Base-by-base conservation (phyloP, 2,329 filamentous ascomycete genomes). In the Ilyonectria mors-panacis region DNA sequence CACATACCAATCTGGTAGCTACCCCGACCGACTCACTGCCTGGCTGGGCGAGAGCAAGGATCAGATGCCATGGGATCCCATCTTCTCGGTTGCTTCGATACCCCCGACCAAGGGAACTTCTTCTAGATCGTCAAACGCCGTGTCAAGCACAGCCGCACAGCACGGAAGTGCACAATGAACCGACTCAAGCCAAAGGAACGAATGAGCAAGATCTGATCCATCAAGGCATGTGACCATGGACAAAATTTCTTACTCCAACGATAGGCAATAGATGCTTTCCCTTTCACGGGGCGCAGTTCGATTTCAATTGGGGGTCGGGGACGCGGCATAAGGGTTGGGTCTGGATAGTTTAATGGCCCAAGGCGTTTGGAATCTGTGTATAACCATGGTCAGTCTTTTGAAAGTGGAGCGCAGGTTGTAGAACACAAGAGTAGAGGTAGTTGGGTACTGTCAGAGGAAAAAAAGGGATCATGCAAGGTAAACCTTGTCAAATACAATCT, bases 401-500 rank as follows among this genome's bases (percentile, higher is more conserved):
- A 23, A 28, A 21, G 42, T 5, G 37, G 4, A 28, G 42, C 21
- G 33, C 28, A 6, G 51, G 39, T n/a, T 17, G 21, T n/a, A 66
- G 17, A 45, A 28, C 7, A 37, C 65, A 35, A 17, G 47, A 23
- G n/a, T 54, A 8, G 23, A 45, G 26, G 17, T 54, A 8, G 23
- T 12, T 6, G 2, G n/a, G 21, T 21, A 15, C 2, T 30, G 51
- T 80, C 78, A 81, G 78, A 70, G 60, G 76, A 80, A 80, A 76
- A 74, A 68, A 76, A 72, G 64, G 69, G 69, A 81, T 80, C 79
- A 81, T 72, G 53, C 77, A 79, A 79, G 72, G 72, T 53, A 35
- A 63, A 57, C 67, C 76, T 79, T 75, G 77, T 85, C 82, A 84
- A 81, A 82, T 84, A 84, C 82, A 83, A 84, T 83, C 81, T 84